Conservation (phyloP, 768 basidiomycete species). For the Naganishia randhawae region DNA sequence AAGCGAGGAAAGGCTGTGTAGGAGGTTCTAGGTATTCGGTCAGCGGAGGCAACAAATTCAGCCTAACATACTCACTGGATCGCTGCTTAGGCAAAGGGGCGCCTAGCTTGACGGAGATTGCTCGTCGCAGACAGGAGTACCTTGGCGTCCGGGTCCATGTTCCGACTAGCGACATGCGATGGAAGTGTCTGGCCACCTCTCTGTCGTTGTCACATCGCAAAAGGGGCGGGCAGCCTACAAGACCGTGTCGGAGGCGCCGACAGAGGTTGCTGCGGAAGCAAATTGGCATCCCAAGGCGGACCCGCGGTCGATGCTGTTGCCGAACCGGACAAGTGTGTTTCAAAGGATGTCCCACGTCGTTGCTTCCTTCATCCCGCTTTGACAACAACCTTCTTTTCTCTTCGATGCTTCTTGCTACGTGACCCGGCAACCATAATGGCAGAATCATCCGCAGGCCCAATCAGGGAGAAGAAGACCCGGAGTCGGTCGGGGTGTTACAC, state of each 20-base stretch:
- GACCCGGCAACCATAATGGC: slow-evolving; percentile 2
- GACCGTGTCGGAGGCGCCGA: too few relatives aligned
- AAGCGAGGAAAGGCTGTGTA: neutral
- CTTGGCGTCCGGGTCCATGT: neutral
- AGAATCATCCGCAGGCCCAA: slow-evolving; percentile 4
- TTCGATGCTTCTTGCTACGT: neutral
- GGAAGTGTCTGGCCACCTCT: too few relatives aligned
- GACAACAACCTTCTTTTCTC: neutral
- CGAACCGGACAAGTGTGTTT: neutral
- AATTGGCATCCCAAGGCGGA: too few relatives aligned
- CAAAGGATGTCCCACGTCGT: slow-evolving; percentile 1
- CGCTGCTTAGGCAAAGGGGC: neutral
- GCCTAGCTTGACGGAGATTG: neutral
- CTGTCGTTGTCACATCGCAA: too few relatives aligned
- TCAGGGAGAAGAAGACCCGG: slow-evolving; percentile 22
- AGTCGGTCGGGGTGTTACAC: slow-evolving; percentile 26
- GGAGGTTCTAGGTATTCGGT: neutral
- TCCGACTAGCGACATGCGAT: neutral
- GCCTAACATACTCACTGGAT: neutral
- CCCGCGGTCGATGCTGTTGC: neutral
- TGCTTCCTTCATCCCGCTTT: slow-evolving; percentile 7
- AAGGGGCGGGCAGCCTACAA: too few relatives aligned
- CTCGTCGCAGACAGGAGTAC: neutral
- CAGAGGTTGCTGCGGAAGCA: too few relatives aligned
- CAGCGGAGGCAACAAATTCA: neutral